A percentile compares a stretch with the other conserved stretches of the same genome.
phyloP scores from a whole-genome alignment of 2,329 filamentous ascomycete species.

The Fusarium cyanostomum region DNA sequence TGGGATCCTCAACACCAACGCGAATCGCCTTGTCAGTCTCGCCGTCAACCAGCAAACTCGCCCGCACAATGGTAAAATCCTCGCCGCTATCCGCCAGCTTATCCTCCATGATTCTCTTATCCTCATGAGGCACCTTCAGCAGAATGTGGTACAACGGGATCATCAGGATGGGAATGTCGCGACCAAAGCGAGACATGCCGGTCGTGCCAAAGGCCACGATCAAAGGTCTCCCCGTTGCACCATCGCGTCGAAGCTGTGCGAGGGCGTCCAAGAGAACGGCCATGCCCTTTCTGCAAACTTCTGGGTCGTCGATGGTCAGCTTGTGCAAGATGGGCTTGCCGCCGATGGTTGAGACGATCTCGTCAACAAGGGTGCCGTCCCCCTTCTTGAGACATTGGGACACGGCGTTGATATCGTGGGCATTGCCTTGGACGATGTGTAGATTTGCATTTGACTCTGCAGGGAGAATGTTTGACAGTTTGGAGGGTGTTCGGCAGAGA shows the following conservation, averaged over 20 bases:
- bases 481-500: conserved; percentile 60
- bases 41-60: conserved; percentile 50
- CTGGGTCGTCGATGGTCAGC: conserved; percentile 55
- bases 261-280: conserved; percentile 54
- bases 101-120: conserved; percentile 60
- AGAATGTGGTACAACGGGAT: conserved; percentile 55
- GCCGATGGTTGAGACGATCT: conserved; percentile 60
- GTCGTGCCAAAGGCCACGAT: conserved; percentile 52
- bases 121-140: conserved; percentile 55
- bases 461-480: conserved; percentile 53
- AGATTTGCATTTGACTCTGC: conserved; percentile 49
- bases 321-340: conserved; percentile 45
- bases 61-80: conserved; percentile 51
- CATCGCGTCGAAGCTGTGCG: conserved; percentile 39
- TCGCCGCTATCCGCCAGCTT: conserved; percentile 43
- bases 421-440: conserved; percentile 58
- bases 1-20: conserved; percentile 53
- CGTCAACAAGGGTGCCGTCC: conserved; percentile 52
- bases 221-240: conserved; percentile 44
- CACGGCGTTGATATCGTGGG: conserved; percentile 53
- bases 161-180: conserved; percentile 56
- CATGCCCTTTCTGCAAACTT: conserved; percentile 59
- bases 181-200: conserved; percentile 49
- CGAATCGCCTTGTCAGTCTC: conserved; percentile 44
- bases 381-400: conserved; percentile 47